Evolutionary conservation across 225 moss, liverwort and hornwort genomes (phyloP).

Genomic region (Rhytidiadelphus loreus): DNA sequence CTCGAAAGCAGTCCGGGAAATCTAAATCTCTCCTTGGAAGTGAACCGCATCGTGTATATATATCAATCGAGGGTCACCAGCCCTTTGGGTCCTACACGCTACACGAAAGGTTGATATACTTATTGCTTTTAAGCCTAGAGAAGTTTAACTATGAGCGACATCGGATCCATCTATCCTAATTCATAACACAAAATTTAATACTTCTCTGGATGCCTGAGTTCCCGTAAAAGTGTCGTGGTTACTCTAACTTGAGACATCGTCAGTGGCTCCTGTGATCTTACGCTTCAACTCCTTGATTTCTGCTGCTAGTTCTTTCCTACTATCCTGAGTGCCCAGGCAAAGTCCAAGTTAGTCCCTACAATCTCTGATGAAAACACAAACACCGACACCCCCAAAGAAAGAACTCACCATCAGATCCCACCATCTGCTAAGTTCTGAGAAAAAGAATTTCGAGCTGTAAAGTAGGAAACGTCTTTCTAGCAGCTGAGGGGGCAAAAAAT

Average conservation of each 20-base stretch:
- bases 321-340: conserved; percentile 28
- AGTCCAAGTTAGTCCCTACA: background rate
- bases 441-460: background rate
- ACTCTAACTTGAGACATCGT: conserved; percentile 7
- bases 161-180: background rate
- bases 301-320: conserved; percentile 65
- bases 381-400: background rate
- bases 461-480: background rate
- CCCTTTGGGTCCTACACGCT: background rate
- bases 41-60: background rate
- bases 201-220: background rate
- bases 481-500: background rate
- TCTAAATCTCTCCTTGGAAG: background rate
- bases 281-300: conserved; percentile 79
- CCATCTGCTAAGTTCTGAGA: background rate
- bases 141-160: background rate
- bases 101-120: background rate
- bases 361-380: background rate
- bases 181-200: background rate
- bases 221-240: background rate
- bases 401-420: background rate
- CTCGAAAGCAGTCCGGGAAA: background rate
- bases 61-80: background rate
- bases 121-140: background rate
- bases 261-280: conserved; percentile 61